Base-by-base conservation (phyloP, 202 grass and related monocot genomes). In the Thinopyrum obtusiflorum region DNA sequence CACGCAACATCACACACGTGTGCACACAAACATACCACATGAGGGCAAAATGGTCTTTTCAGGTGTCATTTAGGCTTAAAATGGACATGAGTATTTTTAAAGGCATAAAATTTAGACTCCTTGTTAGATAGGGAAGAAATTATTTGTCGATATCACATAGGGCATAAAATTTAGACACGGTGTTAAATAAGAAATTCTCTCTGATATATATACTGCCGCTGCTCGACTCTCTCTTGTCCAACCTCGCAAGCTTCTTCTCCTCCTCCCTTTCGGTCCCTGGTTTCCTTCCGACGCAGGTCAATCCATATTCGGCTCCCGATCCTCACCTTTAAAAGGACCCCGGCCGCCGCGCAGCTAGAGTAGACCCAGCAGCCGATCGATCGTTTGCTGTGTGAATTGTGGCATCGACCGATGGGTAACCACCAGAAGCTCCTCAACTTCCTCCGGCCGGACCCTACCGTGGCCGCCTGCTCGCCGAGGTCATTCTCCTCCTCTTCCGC, bases 381-480 rank as follows among this genome's bases (percentile, higher is more conserved):
- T 49, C 46, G 14, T 49, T 49, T 17, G 4, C 1, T 2, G 4
- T 15, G 46, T 49, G 46, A 49, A 0, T 44, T 44, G 49, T 55
- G 17, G 6, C 17, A 12, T 6, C 20, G 10, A 13, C 1, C 60
- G 37, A 90, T 90, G 89, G 80, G 61, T 24, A 63, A 31, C 81
- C 51, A 32, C 77, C 76, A 26, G 72, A 88, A 91, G 65, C 78
- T 85, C 11, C 18, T 85, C 32, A 32, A 53, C 25, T 78, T 91
- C 42, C 65, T 85, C 72, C 77, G 72, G 7, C 31, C 11, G 15
- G 85, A 88, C 10, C 25, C 24, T 26, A 35, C 18, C 9, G 11
- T 17, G 49, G 44, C 44, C 9, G 53, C 31, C 1, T 70, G 51
- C 11, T 90, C 85, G 11, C 68, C 76, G 0, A 47, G 40, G 18